Base-by-base conservation (phyloP, 768 basidiomycete species). In the Rhizopogon vulgaris region DNA sequence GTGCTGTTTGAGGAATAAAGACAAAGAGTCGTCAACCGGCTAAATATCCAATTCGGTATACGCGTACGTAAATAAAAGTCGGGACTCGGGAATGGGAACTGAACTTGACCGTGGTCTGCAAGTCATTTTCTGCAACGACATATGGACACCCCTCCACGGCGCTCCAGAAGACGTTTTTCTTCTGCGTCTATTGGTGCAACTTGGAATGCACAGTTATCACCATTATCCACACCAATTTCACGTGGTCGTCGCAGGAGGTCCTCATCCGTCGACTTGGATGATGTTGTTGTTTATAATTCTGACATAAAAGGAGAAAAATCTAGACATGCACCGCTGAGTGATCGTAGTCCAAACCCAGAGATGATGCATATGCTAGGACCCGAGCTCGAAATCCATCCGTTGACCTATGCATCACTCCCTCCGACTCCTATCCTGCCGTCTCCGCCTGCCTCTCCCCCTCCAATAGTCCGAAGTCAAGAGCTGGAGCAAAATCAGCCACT, bases 361-460 rank as follows among this genome's bases (percentile, higher is more conserved):
- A 53, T 18, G 27, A 38, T 34, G 22, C 22, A 22, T 22, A 22
- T 22, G 7, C 28, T 38, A 11, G 41, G 38, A 34, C 52, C 54
- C 8, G 64, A 58, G 34, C 42, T 50, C 3, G 53, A 46, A 3
- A 30, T 38, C 15, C 65, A 69, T 45, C 79, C 78, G 11, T 68
- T 82, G 24, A 74, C 81, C 0, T 90, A 90, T 59, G 77, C 85
- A 5, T 90, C 87, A 0, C 74, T 90, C 38, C 87, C 87, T 4
- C 78, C 87, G 0, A 85, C 87, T 8, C 87, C 87, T 11, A 82
- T 85, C 46, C 70, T 76, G 17, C 69, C 76, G 24, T 79, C 81
- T 41, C 69, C 73, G 11, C 68, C 62, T 45, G 41, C 61, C 22
- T 65, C 67, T 14, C 66, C 68, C 0, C 62, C 64, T 6, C 57